phyloP scores from a whole-genome alignment of 495 filamentous ascomycete species.

The Trypethelium eluteriae region DNA sequence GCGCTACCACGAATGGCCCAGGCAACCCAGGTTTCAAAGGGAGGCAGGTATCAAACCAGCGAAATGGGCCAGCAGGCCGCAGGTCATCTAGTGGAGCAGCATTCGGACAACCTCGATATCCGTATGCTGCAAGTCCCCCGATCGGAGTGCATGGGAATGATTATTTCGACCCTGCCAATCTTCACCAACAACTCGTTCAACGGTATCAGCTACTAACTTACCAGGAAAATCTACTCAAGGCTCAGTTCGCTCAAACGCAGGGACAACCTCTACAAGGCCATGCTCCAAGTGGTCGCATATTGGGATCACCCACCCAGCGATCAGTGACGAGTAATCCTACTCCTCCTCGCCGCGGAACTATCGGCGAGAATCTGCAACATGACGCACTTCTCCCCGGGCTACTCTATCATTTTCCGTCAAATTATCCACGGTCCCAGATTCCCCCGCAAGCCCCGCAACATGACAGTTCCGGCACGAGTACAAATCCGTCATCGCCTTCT shows the following conservation, averaged over 20 bases:
- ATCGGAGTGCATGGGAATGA: constrained; percentile 21
- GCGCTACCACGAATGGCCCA: constrained; percentile 43
- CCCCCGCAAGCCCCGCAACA: constrained; percentile 34
- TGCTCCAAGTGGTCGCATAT: constrained; percentile 14
- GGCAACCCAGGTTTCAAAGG: constrained; percentile 39
- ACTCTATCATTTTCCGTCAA: constrained; percentile 46
- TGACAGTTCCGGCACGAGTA: constrained; percentile 33
- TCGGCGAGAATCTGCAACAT: constrained; percentile 36
- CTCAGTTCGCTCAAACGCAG: constrained; percentile 43
- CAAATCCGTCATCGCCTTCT: constrained; percentile 59
- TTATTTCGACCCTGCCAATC: constrained; percentile 30
- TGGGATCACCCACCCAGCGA: not conserved
- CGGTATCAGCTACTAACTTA: constrained; percentile 59
- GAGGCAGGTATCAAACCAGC: constrained; percentile 25
- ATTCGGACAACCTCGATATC: constrained; percentile 27
- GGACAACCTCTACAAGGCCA: constrained; percentile 29
- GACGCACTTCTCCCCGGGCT: constrained; percentile 42
- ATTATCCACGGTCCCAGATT: constrained; percentile 41
- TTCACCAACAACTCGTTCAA: constrained; percentile 54
- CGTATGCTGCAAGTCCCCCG: constrained; percentile 31
- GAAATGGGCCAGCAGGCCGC: constrained; percentile 34
- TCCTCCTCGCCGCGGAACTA: constrained; percentile 28
- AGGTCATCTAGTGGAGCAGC: constrained; percentile 35
- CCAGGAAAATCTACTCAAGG: constrained; percentile 54
- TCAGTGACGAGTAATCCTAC: constrained; percentile 23